Evolutionary conservation across 805 yeast species (phyloP).

Genomic region (Lipomyces sp.): DNA sequence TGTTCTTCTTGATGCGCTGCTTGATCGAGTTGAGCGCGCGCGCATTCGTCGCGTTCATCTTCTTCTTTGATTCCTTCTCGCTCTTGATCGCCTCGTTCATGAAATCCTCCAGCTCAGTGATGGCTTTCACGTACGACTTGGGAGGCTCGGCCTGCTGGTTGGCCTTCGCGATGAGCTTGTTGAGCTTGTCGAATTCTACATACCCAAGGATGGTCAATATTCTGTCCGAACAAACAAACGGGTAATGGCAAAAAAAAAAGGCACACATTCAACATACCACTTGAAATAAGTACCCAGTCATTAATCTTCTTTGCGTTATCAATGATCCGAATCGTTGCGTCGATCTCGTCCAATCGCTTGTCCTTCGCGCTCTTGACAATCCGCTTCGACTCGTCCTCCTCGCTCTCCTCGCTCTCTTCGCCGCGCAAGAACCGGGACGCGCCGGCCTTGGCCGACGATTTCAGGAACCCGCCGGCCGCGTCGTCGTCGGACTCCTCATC

Average conservation of each 20-base stretch:
- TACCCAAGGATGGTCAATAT: too few relatives aligned
- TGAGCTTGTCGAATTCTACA: conserved; percentile 71
- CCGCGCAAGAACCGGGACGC: conserved; percentile 41
- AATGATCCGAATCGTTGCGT: conserved; percentile 59
- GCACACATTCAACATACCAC: too few relatives aligned
- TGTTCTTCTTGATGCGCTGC: conserved; percentile 81
- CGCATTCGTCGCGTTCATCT: conserved; percentile 75
- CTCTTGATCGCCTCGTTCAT: conserved; percentile 51
- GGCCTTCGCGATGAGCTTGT: conserved; percentile 62
- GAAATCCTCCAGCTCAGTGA: conserved; percentile 70
- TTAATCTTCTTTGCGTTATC: conserved; percentile 64
- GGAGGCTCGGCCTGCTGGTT: conserved; percentile 78
- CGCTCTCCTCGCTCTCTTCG: conserved; percentile 42
- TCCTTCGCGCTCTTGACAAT: conserved; percentile 93
- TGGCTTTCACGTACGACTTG: conserved; percentile 59
- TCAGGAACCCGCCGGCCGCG: conserved; percentile 37
- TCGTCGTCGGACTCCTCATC: conserved; percentile 36
- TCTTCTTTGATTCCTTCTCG: conserved; percentile 57
- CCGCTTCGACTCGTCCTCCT: conserved; percentile 64
- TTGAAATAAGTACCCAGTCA: conserved; percentile 74
- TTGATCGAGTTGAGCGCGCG: conserved; percentile 82
- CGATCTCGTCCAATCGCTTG: conserved; percentile 84
- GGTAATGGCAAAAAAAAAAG: too few relatives aligned
- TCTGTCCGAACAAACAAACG: too few relatives aligned
- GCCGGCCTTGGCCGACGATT: conserved; percentile 36